These are phyloP conservation scores for Colletotrichum sp. DNA, from an alignment of 2,329 filamentous ascomycete species.

Conservation along the genomic window DNA sequence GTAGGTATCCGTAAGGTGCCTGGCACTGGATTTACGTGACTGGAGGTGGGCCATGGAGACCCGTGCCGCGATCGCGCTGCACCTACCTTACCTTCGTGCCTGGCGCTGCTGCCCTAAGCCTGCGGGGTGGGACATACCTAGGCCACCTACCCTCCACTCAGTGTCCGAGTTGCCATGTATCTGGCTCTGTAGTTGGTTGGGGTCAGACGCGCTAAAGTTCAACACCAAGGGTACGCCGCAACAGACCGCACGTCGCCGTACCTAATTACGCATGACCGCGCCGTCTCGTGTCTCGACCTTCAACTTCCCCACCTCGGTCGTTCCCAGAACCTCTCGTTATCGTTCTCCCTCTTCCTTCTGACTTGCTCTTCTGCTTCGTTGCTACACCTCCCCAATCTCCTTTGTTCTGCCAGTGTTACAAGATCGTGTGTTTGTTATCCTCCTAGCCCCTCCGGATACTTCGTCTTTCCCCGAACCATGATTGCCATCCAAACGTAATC, in stretches of 20 bases:
- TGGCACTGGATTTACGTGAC: background rate
- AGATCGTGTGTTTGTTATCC: background rate
- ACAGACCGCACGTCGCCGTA: constrained; percentile 9
- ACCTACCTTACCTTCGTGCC: background rate
- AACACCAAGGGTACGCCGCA: constrained; percentile 13
- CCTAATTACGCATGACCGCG: constrained; percentile 13
- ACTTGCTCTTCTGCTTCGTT: background rate
- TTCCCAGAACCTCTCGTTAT: constrained; percentile 8
- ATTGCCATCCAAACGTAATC: background rate
- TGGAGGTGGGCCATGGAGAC: background rate
- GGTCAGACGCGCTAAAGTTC: constrained; percentile 14
- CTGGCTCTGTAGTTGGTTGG: background rate
- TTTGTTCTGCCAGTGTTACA: background rate
- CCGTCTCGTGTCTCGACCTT: constrained; percentile 17
- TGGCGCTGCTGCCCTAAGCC: background rate
- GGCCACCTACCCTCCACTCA: background rate
- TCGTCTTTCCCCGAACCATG: background rate
- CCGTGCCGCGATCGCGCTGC: constrained; percentile 14
- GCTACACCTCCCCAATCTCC: background rate
- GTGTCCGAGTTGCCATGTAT: background rate
- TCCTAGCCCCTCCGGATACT: background rate
- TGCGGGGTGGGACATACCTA: background rate
- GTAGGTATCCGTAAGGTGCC: background rate
- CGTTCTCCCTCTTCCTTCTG: background rate
- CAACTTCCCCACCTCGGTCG: constrained; percentile 14